Conservation (phyloP, 441 rosid genomes). For the Pelargonium citronellum region DNA sequence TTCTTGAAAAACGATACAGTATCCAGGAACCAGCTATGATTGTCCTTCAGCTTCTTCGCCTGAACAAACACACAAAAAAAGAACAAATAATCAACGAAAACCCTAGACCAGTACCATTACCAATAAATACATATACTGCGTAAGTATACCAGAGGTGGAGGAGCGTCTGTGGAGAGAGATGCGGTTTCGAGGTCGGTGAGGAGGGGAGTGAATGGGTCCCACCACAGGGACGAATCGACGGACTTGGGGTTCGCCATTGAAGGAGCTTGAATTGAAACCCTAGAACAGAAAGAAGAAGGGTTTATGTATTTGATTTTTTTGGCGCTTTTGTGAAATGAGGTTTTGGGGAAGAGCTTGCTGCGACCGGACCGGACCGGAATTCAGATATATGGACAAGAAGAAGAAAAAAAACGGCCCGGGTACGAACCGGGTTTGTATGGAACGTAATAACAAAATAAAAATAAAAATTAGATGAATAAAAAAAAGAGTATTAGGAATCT, state of each 20-base stretch:
- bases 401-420: no score
- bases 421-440: no score
- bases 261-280: constrained; percentile 41
- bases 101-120: background rate
- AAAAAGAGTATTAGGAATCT: no score
- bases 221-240: constrained; percentile 69
- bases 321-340: no score
- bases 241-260: constrained; percentile 51
- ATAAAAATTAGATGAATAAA: no score
- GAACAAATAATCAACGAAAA: background rate
- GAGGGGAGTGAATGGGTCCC: constrained; percentile 63
- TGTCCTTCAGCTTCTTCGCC: constrained; percentile 69
- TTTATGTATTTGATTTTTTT: constrained; percentile 26
- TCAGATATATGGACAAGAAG: no score
- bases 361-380: no score
- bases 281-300: constrained; percentile 14
- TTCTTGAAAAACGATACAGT: constrained; percentile 54
- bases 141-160: constrained; percentile 41
- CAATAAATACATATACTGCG: background rate
- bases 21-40: constrained; percentile 64
- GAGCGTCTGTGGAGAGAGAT: constrained; percentile 51
- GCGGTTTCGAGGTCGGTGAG: constrained; percentile 61
- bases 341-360: no score
- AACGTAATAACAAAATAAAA: no score
- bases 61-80: constrained; percentile 21